Conservation (phyloP, 257 asterid genomes). For the Ballota nigra region DNA sequence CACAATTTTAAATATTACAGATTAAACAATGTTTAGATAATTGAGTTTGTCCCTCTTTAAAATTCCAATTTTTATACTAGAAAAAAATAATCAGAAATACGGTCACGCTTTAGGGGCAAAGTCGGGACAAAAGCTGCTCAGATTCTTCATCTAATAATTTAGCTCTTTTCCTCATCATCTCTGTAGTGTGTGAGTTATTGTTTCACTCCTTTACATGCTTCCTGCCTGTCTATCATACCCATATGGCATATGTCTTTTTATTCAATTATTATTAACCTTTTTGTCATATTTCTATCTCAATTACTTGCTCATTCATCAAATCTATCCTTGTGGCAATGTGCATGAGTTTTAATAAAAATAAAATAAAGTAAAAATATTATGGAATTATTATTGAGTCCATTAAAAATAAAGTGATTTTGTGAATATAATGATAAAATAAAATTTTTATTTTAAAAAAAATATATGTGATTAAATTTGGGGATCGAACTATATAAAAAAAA, state of each 20-base stretch:
- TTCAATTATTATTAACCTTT: background rate
- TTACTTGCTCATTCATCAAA: too few relatives aligned
- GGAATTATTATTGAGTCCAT: too few relatives aligned
- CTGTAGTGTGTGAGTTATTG: background rate
- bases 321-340: too few relatives aligned
- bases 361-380: too few relatives aligned
- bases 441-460: too few relatives aligned
- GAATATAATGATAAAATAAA: too few relatives aligned
- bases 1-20: too few relatives aligned
- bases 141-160: slow-evolving; percentile 29
- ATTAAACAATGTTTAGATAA: too few relatives aligned
- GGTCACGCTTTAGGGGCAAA: background rate
- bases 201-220: slow-evolving; percentile 24
- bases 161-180: slow-evolving; percentile 2
- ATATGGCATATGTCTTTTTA: background rate
- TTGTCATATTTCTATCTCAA: background rate
- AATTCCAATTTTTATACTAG: background rate
- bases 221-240: background rate
- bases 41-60: background rate
- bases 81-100: background rate
- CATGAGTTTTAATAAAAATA: too few relatives aligned
- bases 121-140: slow-evolving; percentile 23
- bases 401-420: too few relatives aligned
- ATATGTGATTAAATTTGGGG: too few relatives aligned
- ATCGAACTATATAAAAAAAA: too few relatives aligned